A percentile compares a stretch with the other conserved stretches of the same genome.
phyloP scores from a whole-genome alignment of 176 grass and related monocot species.

The Puccinellia tenuiflora region DNA sequence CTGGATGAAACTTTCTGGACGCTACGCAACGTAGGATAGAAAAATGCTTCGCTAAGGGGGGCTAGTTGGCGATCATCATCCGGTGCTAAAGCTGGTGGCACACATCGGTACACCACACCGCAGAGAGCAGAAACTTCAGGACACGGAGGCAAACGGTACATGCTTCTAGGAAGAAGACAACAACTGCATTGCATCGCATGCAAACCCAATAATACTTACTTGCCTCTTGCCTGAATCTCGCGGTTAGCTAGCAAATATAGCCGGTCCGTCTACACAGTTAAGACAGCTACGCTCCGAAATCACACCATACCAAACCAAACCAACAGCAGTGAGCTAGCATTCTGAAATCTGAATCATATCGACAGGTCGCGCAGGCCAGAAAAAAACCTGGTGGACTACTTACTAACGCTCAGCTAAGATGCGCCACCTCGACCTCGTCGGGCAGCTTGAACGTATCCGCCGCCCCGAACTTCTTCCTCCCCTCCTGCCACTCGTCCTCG shows the following conservation, averaged over 20 bases:
- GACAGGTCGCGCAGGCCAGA: background rate
- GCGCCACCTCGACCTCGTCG: constrained; percentile 48
- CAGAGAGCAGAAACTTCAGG: background rate
- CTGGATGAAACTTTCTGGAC: background rate
- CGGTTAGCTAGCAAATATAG: background rate
- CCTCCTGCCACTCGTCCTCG: constrained; percentile 63
- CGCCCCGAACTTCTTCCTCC: constrained; percentile 65
- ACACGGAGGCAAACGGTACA: background rate
- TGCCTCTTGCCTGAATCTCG: background rate
- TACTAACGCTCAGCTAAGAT: constrained; percentile 32
- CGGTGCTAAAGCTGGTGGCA: background rate
- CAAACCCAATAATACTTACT: background rate
- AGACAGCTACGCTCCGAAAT: background rate
- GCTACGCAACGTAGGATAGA: background rate
- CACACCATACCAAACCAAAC: background rate
- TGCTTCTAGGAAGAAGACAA: background rate
- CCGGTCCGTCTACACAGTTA: background rate
- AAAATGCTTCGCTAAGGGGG: background rate
- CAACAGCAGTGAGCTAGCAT: background rate
- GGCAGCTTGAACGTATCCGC: constrained; percentile 74
- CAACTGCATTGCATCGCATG: background rate
- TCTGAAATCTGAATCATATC: constrained; percentile 11
- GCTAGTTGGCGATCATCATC: too few species aligned
- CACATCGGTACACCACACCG: background rate
- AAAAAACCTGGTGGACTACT: background rate